A percentile compares a stretch with the other conserved stretches of the same genome.
These are phyloP conservation scores for Neurospora africana DNA, from an alignment of 495 filamentous ascomycete species.

Conservation along the genomic window DNA sequence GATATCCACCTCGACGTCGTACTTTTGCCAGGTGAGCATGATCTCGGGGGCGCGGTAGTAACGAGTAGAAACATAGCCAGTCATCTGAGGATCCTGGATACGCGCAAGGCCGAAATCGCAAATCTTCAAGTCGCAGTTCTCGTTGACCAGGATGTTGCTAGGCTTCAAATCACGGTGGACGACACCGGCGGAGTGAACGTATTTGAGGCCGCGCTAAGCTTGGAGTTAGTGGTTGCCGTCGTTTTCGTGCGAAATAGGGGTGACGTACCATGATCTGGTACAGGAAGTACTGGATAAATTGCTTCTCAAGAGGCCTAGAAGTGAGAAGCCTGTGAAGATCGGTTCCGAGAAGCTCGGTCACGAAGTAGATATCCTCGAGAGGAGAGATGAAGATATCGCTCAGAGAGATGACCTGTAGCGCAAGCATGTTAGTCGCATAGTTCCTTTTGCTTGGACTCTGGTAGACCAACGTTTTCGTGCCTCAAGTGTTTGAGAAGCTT, in stretches of 20 bases:
- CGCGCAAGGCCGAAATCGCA: slow-evolving; percentile 96
- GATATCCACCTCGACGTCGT: slow-evolving; percentile 98
- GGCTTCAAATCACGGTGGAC: slow-evolving; percentile 97
- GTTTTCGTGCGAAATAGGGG: not conserved
- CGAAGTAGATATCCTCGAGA: slow-evolving; percentile 97
- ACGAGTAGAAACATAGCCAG: slow-evolving; percentile 94
- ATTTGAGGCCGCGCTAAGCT: slow-evolving; percentile 84
- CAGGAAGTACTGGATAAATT: slow-evolving; percentile 99
- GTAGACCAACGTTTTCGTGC: slow-evolving; percentile 77
- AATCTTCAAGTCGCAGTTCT: slow-evolving; percentile 98
- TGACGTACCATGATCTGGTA: slow-evolving; percentile 87
- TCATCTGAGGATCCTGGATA: slow-evolving; percentile 99
- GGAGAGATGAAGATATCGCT: slow-evolving; percentile 99
- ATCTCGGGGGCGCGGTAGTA: slow-evolving; percentile 99
- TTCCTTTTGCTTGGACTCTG: not conserved
- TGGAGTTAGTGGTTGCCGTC: not conserved
- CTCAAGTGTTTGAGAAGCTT: slow-evolving; percentile 94
- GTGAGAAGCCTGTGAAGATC: slow-evolving; percentile 93
- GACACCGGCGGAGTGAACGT: slow-evolving; percentile 96
- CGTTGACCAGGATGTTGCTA: slow-evolving; percentile 97
- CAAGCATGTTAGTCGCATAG: slow-evolving; percentile 6
- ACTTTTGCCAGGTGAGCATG: slow-evolving; percentile 99
- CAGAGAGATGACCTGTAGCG: slow-evolving; percentile 77
- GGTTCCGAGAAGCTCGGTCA: slow-evolving; percentile 93
- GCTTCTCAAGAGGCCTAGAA: slow-evolving; percentile 91